Evolutionary conservation across 768 basidiomycete species (phyloP).

Genomic region (Jaapia argillacea): DNA sequence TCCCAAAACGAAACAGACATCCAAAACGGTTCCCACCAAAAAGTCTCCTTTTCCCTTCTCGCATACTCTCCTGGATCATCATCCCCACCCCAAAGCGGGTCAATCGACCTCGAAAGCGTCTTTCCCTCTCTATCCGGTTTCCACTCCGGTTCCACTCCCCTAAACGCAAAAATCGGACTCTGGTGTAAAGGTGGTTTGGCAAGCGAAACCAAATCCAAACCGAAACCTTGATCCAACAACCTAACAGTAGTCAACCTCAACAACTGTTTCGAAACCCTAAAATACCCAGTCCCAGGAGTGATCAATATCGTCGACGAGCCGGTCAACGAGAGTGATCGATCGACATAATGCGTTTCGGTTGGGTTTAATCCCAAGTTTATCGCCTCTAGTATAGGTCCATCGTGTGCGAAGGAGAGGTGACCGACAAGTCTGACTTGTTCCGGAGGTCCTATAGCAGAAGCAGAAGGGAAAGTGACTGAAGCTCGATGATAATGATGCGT

Average conservation of each 20-base stretch:
- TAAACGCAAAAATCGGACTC: conserved; percentile 89
- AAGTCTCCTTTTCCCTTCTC: conserved; percentile 38
- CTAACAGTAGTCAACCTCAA: conserved; percentile 88
- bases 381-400: conserved; percentile 92
- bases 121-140: conserved; percentile 37
- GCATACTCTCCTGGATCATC: conserved; percentile 28
- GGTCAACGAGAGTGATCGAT: conserved; percentile 85
- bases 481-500: conserved; percentile 83
- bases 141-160: conserved; percentile 46
- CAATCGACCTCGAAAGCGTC: conserved; percentile 36
- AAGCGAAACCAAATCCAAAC: conserved; percentile 78
- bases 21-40: conserved; percentile 93
- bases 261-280: conserved; percentile 83
- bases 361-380: conserved; percentile 90
- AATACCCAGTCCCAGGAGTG: conserved; percentile 91
- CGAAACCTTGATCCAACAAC: conserved; percentile 89
- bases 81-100: conserved; percentile 71
- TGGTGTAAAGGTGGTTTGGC: conserved; percentile 89
- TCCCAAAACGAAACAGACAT: conserved; percentile 80
- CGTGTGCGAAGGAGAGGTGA: conserved; percentile 76
- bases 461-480: conserved; percentile 20
- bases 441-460: conserved; percentile 30
- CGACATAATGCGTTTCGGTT: conserved; percentile 90
- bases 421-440: conserved; percentile 66
- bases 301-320: conserved; percentile 78